Conservation (phyloP, 73 alveolate species). For the Tetrahymena elliotti region DNA sequence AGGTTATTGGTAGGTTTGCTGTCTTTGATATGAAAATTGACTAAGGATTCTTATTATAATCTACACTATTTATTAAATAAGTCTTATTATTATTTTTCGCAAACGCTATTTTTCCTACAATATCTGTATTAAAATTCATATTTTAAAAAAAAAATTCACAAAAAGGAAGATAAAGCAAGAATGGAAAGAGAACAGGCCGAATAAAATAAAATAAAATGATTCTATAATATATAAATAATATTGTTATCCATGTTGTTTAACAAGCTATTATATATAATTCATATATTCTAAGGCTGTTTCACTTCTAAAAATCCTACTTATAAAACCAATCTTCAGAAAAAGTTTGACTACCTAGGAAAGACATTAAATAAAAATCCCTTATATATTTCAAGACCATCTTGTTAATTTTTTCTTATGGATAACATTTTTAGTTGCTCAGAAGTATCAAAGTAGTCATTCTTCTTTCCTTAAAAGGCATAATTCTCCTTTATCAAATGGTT, state of each 20-base stretch:
- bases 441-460: too few species aligned
- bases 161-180: too few species aligned
- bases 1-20: constrained; percentile 46
- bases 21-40: constrained; percentile 33
- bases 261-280: too few species aligned
- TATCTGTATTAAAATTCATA: background rate
- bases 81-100: constrained; percentile 65
- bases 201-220: too few species aligned
- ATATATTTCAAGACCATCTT: background rate
- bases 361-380: background rate
- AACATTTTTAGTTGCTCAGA: too few species aligned
- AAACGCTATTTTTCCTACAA: constrained; percentile 52
- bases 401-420: too few species aligned
- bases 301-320: constrained; percentile 8
- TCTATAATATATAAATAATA: too few species aligned
- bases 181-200: too few species aligned
- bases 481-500: too few species aligned
- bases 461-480: too few species aligned
- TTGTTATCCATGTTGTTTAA: too few species aligned
- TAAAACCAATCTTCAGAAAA: background rate
- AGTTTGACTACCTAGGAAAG: background rate
- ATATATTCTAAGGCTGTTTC: constrained; percentile 12
- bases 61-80: constrained; percentile 68
- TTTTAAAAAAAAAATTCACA: too few species aligned
- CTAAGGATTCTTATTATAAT: constrained; percentile 61